These are phyloP conservation scores for Eucalyptus curtisii DNA, from an alignment of 345 rosid genomes.

Conservation along the genomic window DNA sequence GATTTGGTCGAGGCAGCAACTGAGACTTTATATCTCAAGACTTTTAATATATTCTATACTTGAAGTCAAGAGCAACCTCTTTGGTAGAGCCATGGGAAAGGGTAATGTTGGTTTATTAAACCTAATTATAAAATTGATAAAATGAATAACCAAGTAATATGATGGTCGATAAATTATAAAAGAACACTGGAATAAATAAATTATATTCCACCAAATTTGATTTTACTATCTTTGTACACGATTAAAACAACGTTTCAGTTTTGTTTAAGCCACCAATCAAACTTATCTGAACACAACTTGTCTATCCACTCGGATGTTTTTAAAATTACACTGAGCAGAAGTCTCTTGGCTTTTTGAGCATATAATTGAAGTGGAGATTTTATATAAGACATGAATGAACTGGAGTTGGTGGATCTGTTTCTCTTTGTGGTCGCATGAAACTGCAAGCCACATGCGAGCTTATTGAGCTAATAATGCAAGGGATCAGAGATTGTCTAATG, in stretches of 20 bases:
- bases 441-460: background rate
- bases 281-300: background rate
- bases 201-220: background rate
- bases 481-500: background rate
- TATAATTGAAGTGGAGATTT: background rate
- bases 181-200: background rate
- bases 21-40: background rate
- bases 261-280: background rate
- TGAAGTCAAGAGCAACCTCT: background rate
- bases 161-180: background rate
- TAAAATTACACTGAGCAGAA: background rate
- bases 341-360: background rate
- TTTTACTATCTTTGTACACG: background rate
- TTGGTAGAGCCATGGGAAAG: background rate
- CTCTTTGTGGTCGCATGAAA: background rate
- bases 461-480: background rate
- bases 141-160: background rate
- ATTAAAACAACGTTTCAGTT: background rate
- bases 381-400: background rate
- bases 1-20: background rate
- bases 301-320: background rate
- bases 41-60: background rate
- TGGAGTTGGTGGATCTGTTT: background rate
- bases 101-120: background rate
- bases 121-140: background rate